phyloP scores from a whole-genome alignment of 1,284 basidiomycete species.

The Blastosporella zonata region DNA sequence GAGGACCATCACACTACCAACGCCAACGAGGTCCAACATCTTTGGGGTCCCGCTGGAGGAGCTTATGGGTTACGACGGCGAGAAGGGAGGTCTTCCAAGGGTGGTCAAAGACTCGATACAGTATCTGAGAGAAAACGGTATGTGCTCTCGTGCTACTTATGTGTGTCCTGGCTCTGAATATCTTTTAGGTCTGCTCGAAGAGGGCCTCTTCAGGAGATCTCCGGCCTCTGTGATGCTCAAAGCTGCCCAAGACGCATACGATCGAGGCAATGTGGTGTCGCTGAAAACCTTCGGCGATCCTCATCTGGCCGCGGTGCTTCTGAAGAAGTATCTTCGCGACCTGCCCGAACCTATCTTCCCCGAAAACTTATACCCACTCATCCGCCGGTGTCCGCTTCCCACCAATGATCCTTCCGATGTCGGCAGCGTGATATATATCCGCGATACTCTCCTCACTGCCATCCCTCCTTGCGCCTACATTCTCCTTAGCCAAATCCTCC shows the following conservation, averaged over 20 bases:
- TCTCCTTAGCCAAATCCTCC: slow-evolving; percentile 66
- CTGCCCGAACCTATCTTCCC: slow-evolving; percentile 75
- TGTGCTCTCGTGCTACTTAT: slow-evolving; percentile 12
- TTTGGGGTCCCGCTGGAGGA: slow-evolving; percentile 80
- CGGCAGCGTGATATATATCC: slow-evolving; percentile 57
- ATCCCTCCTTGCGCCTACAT: slow-evolving; percentile 72
- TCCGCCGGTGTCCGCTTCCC: slow-evolving; percentile 65
- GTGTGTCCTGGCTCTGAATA: neutral
- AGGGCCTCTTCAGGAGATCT: slow-evolving; percentile 79
- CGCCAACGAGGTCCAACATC: slow-evolving; percentile 53
- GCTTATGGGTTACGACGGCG: slow-evolving; percentile 78
- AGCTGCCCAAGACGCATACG: slow-evolving; percentile 78
- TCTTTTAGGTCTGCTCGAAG: slow-evolving; percentile 58
- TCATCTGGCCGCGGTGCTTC: slow-evolving; percentile 76
- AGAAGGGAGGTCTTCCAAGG: slow-evolving; percentile 74
- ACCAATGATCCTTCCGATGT: slow-evolving; percentile 54
- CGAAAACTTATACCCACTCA: slow-evolving; percentile 59
- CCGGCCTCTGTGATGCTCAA: slow-evolving; percentile 68
- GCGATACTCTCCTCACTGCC: slow-evolving; percentile 62
- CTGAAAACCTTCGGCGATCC: slow-evolving; percentile 72
- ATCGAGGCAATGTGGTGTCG: slow-evolving; percentile 77
- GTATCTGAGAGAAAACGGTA: slow-evolving; percentile 62
- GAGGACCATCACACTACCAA: slow-evolving; percentile 60
- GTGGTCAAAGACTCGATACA: slow-evolving; percentile 77
- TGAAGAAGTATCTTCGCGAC: slow-evolving; percentile 83